These are phyloP conservation scores for Hordeum marinum DNA, from an alignment of 176 grass and related monocot genomes.

Conservation along the genomic window DNA sequence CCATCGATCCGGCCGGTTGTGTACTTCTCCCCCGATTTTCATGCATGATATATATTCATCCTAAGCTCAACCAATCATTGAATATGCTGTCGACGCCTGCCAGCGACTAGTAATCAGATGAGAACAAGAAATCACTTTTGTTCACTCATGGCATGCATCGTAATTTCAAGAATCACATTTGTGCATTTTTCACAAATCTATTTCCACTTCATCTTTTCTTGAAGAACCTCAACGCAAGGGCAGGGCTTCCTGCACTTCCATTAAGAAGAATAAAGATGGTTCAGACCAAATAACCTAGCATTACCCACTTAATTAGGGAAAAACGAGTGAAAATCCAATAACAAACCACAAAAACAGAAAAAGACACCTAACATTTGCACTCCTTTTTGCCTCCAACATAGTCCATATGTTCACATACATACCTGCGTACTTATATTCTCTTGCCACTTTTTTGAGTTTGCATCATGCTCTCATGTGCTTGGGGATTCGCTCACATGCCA, in stretches of 20 bases:
- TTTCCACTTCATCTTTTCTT: neutral
- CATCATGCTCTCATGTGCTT: neutral
- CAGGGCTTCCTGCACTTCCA: no score
- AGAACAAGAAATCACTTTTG: neutral
- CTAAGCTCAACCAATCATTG: constrained; percentile 2
- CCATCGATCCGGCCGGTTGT: neutral
- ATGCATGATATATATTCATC: neutral
- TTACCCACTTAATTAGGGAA: no score
- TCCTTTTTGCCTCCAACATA: neutral
- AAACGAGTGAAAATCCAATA: no score
- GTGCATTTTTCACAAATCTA: neutral
- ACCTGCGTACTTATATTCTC: neutral
- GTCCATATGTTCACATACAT: neutral
- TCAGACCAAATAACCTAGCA: no score
- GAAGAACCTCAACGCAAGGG: no score
- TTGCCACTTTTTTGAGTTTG: neutral
- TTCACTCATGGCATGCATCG: neutral
- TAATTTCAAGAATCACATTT: neutral
- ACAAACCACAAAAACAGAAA: no score
- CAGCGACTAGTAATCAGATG: neutral
- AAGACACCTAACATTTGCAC: neutral
- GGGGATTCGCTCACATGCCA: neutral
- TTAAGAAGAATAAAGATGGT: no score
- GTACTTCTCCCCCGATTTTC: neutral
- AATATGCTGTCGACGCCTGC: neutral